Evolutionary conservation across 2,329 filamentous ascomycete species (phyloP).

Genomic region (Xylaria arbuscula): DNA sequence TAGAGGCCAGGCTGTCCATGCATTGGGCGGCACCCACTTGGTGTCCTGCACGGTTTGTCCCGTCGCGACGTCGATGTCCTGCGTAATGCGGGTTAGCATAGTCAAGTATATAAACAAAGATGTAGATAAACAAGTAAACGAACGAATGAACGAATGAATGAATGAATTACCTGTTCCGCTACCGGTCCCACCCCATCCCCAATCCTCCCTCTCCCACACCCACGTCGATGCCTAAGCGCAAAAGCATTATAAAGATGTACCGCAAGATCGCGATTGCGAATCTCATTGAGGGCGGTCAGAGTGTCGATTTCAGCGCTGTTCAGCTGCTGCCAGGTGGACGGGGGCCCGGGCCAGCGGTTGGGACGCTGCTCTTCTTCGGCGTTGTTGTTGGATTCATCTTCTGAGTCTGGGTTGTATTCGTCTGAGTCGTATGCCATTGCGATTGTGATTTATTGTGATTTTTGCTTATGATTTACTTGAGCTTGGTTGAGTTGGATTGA

Average conservation of each 20-base stretch:
- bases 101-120: no score
- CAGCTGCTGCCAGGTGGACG: slow-evolving; percentile 72
- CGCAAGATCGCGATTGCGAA: slow-evolving; percentile 74
- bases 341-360: slow-evolving; percentile 77
- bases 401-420: slow-evolving; percentile 53
- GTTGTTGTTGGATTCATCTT: slow-evolving; percentile 53
- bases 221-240: slow-evolving; percentile 67
- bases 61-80: slow-evolving; percentile 49
- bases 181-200: slow-evolving; percentile 35
- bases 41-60: slow-evolving; percentile 43
- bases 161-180: slow-evolving; percentile 47
- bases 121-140: background rate
- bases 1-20: slow-evolving; percentile 91
- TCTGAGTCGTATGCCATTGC: slow-evolving; percentile 41
- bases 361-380: slow-evolving; percentile 62
- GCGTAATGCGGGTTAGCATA: slow-evolving; percentile 24
- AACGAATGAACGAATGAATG: background rate
- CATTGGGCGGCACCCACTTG: slow-evolving; percentile 64
- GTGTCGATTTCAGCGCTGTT: slow-evolving; percentile 73
- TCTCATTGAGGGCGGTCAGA: slow-evolving; percentile 70
- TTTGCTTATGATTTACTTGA: no score
- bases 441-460: background rate
- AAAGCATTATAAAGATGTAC: slow-evolving; percentile 84
- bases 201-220: slow-evolving; percentile 3
- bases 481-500: slow-evolving; percentile 5